These are phyloP conservation scores for Trypanosoma rangeli DNA, from an alignment of 208 protist genomes.

Conservation along the genomic window DNA sequence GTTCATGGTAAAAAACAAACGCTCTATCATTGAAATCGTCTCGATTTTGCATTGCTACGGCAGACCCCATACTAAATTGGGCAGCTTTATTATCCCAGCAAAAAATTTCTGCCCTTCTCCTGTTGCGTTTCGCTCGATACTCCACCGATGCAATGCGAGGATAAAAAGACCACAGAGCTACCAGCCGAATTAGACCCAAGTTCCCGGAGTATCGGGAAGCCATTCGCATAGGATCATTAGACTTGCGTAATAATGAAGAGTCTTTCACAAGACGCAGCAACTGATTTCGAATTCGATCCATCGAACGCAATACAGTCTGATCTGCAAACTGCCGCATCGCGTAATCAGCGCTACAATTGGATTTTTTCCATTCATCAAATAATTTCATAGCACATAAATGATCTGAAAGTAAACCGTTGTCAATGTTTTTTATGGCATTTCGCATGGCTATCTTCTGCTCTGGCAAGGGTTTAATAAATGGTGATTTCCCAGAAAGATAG, in stretches of 20 bases:
- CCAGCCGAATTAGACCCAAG: slow-evolving; percentile 67
- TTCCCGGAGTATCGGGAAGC: slow-evolving; percentile 73
- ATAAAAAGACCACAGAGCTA: slow-evolving; percentile 79
- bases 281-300: slow-evolving; percentile 83
- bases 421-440: slow-evolving; percentile 48
- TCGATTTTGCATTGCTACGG: slow-evolving; percentile 45
- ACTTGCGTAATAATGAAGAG: slow-evolving; percentile 57
- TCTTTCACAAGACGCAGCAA: slow-evolving; percentile 66
- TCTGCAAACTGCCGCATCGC: slow-evolving; percentile 72
- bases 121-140: slow-evolving; percentile 55
- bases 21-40: slow-evolving; percentile 40
- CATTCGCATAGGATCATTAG: slow-evolving; percentile 38
- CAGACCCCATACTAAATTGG: slow-evolving; percentile 48
- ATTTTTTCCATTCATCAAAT: slow-evolving; percentile 68
- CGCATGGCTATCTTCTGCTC: slow-evolving; percentile 44
- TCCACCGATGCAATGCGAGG: slow-evolving; percentile 76
- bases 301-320: slow-evolving; percentile 61
- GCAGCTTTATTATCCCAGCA: slow-evolving; percentile 85
- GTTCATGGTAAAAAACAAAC: slow-evolving; percentile 81
- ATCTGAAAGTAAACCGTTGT: slow-evolving; percentile 66
- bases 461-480: slow-evolving; percentile 70
- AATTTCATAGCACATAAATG: slow-evolving; percentile 73
- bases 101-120: slow-evolving; percentile 50
- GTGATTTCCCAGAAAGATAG: slow-evolving; percentile 79
- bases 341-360: slow-evolving; percentile 57